These are phyloP conservation scores for Brettanomyces nanus DNA, from an alignment of 805 yeast genomes.

Conservation along the genomic window DNA sequence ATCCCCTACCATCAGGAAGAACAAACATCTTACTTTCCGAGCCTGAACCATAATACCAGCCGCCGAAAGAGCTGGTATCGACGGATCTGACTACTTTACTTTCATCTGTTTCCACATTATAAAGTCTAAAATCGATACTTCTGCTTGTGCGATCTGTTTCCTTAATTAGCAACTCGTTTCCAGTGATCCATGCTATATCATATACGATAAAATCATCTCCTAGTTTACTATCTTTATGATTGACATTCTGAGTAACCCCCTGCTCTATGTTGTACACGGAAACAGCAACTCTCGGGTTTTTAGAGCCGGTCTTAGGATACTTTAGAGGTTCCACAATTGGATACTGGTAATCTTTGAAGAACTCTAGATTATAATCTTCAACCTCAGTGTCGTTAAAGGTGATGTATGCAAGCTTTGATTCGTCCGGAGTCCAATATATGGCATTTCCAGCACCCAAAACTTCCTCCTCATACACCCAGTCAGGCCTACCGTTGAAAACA, in stretches of 20 bases:
- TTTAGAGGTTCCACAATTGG: constrained; percentile 40
- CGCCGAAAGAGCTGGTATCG: constrained; percentile 37
- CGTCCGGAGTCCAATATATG: constrained; percentile 70
- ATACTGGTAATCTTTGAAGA: constrained; percentile 38
- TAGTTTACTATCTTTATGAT: constrained; percentile 23
- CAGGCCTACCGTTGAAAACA: constrained; percentile 62
- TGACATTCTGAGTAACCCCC: constrained; percentile 16
- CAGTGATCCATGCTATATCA: constrained; percentile 50
- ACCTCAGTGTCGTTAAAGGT: constrained; percentile 55
- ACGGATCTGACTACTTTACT: constrained; percentile 35
- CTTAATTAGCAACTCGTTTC: constrained; percentile 42
- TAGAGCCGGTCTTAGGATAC: constrained; percentile 69
- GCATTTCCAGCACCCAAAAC: constrained; percentile 50
- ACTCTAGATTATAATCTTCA: constrained; percentile 41
- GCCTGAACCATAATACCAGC: constrained; percentile 38
- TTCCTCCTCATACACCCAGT: constrained; percentile 85
- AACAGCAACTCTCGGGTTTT: constrained; percentile 48
- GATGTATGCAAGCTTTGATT: constrained; percentile 45
- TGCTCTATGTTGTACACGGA: constrained; percentile 31
- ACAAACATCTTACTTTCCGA: constrained; percentile 23
- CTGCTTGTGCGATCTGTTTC: constrained; percentile 59
- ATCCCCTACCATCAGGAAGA: constrained; percentile 41
- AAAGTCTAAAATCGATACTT: constrained; percentile 40
- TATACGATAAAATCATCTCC: constrained; percentile 49
- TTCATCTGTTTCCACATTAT: constrained; percentile 23